phyloP scores from a whole-genome alignment of 257 asterid genomes.

The Forsythia viridissima region DNA sequence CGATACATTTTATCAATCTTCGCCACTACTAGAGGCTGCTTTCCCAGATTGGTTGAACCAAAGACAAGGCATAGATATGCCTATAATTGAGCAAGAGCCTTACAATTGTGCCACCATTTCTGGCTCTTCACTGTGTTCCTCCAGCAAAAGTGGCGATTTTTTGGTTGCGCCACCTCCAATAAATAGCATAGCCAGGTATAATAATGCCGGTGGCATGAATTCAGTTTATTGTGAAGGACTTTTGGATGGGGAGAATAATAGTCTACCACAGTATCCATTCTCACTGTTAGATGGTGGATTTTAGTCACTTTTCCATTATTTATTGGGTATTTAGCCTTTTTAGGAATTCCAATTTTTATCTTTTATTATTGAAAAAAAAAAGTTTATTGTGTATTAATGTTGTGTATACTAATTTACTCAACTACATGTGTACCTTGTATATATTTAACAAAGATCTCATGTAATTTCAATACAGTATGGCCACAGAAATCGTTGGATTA shows the following conservation, averaged over 20 bases:
- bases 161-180: slow-evolving; percentile 18
- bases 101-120: slow-evolving; percentile 17
- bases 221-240: slow-evolving; percentile 30
- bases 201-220: slow-evolving; percentile 20
- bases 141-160: slow-evolving; percentile 23
- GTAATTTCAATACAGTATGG: not conserved
- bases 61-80: slow-evolving; percentile 14
- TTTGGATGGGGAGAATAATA: slow-evolving; percentile 33
- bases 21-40: slow-evolving; percentile 35
- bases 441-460: not conserved
- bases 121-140: slow-evolving; percentile 27
- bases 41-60: slow-evolving; percentile 40
- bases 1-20: slow-evolving; percentile 29
- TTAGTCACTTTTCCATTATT: slow-evolving; percentile 19
- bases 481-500: too few species aligned
- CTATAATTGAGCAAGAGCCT: slow-evolving; percentile 24
- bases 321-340: not conserved
- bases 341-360: not conserved
- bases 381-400: not conserved
- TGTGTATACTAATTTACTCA: slow-evolving; percentile 7
- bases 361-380: not conserved
- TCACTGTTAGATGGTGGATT: slow-evolving; percentile 63
- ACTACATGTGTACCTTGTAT: not conserved
- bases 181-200: slow-evolving; percentile 9
- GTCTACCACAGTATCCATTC: slow-evolving; percentile 60